Evolutionary conservation across 2,329 filamentous ascomycete species (phyloP), one percentile per base, ranked within the genome.

Genomic region (Aureobasidium zeae): DNA sequence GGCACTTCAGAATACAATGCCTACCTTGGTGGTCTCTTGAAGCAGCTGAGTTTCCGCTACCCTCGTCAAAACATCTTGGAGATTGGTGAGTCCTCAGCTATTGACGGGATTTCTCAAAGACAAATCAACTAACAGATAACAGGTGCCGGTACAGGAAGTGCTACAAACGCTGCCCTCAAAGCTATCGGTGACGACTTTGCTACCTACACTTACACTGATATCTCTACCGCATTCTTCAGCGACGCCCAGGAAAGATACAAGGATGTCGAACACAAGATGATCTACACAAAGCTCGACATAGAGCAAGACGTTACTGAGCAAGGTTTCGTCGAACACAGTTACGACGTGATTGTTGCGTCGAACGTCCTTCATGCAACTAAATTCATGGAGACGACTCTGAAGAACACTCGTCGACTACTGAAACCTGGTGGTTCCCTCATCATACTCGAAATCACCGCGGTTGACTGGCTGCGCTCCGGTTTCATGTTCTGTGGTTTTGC

Each of bases 171-270:
- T 1, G 52, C 71, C 6, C 51, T 72, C 2, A 37, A 50, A 2
- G 35, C 38, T 3, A 47, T 69, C 8, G 57, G 52, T 1, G 36
- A 34, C 24, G 29, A 34, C 5, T 66, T 64, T 35, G 50, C 55
- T 3, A 58, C 57, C 2, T 73, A 72, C 51, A 67, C 63, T 0
- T 73, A 58, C 52, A 71, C 70, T 0, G 68, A 72, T 46, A 61
- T 69, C 8, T 63, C 63, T 0, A 47, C 56, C 3, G 60, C 56
- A 4, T 67, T 67, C 53, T 69, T 35, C 21, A 12, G 22, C 4
- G 7, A 35, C 16, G 32, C 32, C 11, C 11, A 7, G 16, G 32
- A 21, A n/a, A 3, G 4, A 19, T 35, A 21, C 32, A 3, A 10
- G 12, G 4, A 21, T n/a, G 11, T 21, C 22, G 19, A 21, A 22